Evolutionary conservation across 129 eudicot genomes (phyloP), one percentile per base, ranked within the genome.

Genomic region (Flaveria bidentis): DNA sequence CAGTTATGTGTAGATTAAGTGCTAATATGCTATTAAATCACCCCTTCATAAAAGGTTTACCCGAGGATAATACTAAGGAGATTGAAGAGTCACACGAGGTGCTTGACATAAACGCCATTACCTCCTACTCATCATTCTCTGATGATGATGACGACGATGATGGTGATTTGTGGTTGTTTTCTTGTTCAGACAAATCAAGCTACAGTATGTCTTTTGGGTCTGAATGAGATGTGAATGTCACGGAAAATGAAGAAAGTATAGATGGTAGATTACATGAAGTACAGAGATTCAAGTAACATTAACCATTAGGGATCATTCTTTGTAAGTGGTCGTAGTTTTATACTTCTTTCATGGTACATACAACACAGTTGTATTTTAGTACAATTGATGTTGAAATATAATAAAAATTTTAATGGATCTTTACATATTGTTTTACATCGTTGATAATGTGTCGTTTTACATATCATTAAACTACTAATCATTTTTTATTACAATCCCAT

Each of bases 21-120:
- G 88, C 91, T 14, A 85, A 88, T 28, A 88, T 84, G 91, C 42
- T 91, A 23, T 71, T 88, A 81, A 62, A 75, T 67, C 93, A 91
- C 28, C 88, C 88, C 2, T 91, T 86, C 51, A 36, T 90, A 47
- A 76, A 86, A 73, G 89, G 91, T 67, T 69, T 86, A 56, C 23
- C 28, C 60, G 85, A 86, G 13, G 86, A 78, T 46, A 67, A 86
- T 69, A 82, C 67, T 63, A 78, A 72, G 12, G 76, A 77, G 68
- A 75, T 30, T 80, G 75, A 55, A 12, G 81, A 74, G 28, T 62
- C 67, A 0, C 73, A 78, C 45, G 80, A 69, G 55, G 74, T 86
- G 46, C 52, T 77, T n/a, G 89, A 85, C 42, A 82, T 81, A 75
- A 80, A 83, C 16, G 53, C 63, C 20, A 63, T 73, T 69, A 69